phyloP scores from a whole-genome alignment of 2,329 filamentous ascomycete genomes.

The Calycina marina region DNA sequence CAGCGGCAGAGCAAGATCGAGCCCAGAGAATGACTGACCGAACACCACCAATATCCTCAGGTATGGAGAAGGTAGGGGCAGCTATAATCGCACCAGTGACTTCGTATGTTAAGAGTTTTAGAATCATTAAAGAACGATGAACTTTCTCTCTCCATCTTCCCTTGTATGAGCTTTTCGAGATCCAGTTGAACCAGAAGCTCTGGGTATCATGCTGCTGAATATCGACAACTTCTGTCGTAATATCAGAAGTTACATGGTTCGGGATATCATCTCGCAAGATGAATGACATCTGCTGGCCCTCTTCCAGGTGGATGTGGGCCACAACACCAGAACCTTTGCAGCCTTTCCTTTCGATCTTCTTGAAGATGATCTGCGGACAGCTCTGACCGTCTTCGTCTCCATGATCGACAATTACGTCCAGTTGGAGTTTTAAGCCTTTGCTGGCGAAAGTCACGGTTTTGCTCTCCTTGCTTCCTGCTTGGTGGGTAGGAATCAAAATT shows the following conservation, averaged over 20 bases:
- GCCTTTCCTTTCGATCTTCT: conserved; percentile 33
- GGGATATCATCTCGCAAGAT: conserved; percentile 48
- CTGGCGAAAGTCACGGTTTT: conserved; percentile 51
- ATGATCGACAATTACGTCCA: conserved; percentile 52
- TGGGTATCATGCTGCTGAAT: conserved; percentile 54
- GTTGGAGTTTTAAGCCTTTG: conserved; percentile 42
- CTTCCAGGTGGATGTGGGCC: conserved; percentile 41
- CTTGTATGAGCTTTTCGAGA: conserved; percentile 53
- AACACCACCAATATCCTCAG: conserved; percentile 55
- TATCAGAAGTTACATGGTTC: conserved; percentile 39
- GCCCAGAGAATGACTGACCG: conserved; percentile 22
- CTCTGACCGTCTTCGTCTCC: conserved; percentile 32
- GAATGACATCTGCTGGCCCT: conserved; percentile 57
- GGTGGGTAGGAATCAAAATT: conserved; percentile 31
- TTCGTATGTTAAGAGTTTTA: conserved; percentile 66
- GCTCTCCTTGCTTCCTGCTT: conserved; percentile 29
- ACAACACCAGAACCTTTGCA: conserved; percentile 49
- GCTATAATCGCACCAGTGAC: conserved; percentile 67
- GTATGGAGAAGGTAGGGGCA: conserved; percentile 62
- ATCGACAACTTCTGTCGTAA: conserved; percentile 44
- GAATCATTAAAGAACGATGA: conserved; percentile 52
- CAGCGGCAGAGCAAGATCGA: not conserved
- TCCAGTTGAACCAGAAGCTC: conserved; percentile 61
- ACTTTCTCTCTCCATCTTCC: conserved; percentile 63
- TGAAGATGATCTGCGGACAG: conserved; percentile 40